Evolutionary conservation across 495 filamentous ascomycete species (phyloP).

Genomic region (Penicilliopsis zonata): DNA sequence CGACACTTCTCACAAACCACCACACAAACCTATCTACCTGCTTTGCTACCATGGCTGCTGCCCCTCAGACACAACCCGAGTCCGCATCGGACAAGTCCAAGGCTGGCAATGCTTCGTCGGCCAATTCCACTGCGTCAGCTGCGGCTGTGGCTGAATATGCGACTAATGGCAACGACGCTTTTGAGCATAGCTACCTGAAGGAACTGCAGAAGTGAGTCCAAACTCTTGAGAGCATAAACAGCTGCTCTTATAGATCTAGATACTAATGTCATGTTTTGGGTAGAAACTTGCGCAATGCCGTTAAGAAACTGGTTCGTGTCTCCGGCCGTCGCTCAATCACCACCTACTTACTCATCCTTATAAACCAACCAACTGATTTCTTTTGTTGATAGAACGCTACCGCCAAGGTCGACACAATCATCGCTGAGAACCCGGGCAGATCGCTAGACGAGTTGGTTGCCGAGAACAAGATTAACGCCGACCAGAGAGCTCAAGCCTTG

Average conservation of each 20-base stretch:
- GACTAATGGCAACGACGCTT: conserved; percentile 40
- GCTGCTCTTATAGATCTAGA: too few species aligned
- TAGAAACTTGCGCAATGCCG: conserved; percentile 73
- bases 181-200: conserved; percentile 65
- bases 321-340: not conserved
- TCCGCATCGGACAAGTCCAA: conserved; percentile 32
- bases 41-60: conserved; percentile 34
- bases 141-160: conserved; percentile 17
- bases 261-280: not conserved
- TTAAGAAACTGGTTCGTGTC: conserved; percentile 73
- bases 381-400: conserved; percentile 48
- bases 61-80: conserved; percentile 15
- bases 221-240: too few species aligned
- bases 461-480: conserved; percentile 75
- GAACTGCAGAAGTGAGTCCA: conserved; percentile 74
- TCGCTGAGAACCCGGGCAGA: conserved; percentile 64
- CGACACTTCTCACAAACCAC: too few species aligned
- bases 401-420: conserved; percentile 63
- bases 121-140: conserved; percentile 19
- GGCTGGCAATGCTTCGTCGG: conserved; percentile 19
- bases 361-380: conserved; percentile 3
- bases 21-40: too few species aligned
- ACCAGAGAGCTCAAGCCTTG: conserved; percentile 78
- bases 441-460: conserved; percentile 75
- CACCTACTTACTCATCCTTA: not conserved